Evolutionary conservation across 106 monocot genomes (phyloP).

Genomic region (Dactylorhiza incarnata): DNA sequence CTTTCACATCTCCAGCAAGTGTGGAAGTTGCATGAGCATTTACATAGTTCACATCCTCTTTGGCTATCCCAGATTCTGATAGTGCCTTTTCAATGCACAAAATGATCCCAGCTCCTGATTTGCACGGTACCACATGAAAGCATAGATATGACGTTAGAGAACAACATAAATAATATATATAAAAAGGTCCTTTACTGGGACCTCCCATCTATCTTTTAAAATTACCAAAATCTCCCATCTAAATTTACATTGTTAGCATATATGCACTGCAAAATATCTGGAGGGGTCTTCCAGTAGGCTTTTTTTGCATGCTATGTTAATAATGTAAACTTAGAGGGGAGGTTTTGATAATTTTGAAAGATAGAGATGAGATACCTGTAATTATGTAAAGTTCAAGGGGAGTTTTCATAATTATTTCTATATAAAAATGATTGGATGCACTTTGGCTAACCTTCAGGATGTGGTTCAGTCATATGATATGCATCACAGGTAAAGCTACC

Average conservation of each 20-base stretch:
- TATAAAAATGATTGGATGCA: background rate
- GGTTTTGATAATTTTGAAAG: too few species aligned
- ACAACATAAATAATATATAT: background rate
- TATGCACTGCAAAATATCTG: too few species aligned
- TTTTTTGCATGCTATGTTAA: too few species aligned
- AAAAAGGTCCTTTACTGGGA: background rate
- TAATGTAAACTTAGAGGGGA: too few species aligned
- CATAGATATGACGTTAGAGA: background rate
- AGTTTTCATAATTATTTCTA: background rate
- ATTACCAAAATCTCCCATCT: too few species aligned
- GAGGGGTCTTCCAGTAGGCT: too few species aligned
- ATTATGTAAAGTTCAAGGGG: background rate
- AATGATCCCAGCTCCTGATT: conserved; percentile 64
- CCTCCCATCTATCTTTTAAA: too few species aligned
- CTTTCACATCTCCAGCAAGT: conserved; percentile 81
- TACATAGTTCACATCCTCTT: conserved; percentile 90
- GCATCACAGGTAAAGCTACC: conserved; percentile 97
- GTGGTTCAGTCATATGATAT: conserved; percentile 97
- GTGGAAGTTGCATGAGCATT: conserved; percentile 99
- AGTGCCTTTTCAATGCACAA: conserved; percentile 90
- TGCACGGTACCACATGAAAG: background rate
- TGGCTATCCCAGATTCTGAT: conserved; percentile 67
- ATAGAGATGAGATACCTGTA: background rate
- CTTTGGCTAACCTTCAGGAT: conserved; percentile 61
- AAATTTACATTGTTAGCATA: too few species aligned